These are phyloP conservation scores for Xylaria sp. DNA, from an alignment of 2,329 filamentous ascomycete species.

Conservation along the genomic window DNA sequence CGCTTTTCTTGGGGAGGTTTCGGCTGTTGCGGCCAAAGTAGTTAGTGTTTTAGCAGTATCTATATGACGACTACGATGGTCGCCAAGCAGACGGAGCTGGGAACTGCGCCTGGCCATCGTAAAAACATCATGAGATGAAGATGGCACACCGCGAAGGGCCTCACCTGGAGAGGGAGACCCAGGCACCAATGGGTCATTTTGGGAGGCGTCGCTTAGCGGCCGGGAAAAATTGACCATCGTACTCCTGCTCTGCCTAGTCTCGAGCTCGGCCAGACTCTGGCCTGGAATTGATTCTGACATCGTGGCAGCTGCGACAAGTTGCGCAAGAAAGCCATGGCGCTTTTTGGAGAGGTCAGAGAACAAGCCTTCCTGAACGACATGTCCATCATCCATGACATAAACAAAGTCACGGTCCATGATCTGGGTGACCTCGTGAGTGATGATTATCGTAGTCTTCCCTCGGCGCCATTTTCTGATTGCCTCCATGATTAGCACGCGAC, in stretches of 20 bases:
- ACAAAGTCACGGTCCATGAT: constrained; percentile 79
- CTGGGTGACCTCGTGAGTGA: constrained; percentile 88
- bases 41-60: constrained; percentile 29
- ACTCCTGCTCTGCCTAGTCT: constrained; percentile 15
- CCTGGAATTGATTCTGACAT: constrained; percentile 25
- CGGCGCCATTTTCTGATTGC: constrained; percentile 80
- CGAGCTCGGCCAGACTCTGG: constrained; percentile 4
- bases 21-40: constrained; percentile 8
- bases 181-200: constrained; percentile 26
- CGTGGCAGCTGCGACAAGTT: constrained; percentile 49
- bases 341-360: constrained; percentile 62
- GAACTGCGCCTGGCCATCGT: constrained; percentile 30
- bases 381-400: constrained; percentile 79
- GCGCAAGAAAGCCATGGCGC: constrained; percentile 59
- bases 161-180: constrained; percentile 38
- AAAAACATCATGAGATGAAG: constrained; percentile 35
- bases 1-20: constrained; percentile 23
- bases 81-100: constrained; percentile 31
- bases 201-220: constrained; percentile 36
- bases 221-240: constrained; percentile 40
- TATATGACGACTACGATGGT: constrained; percentile 28
- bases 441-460: constrained; percentile 88
- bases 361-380: constrained; percentile 75
- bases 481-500: constrained; percentile 74
- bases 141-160: constrained; percentile 32